These are phyloP conservation scores for Hypoxylon cercidicola DNA, from an alignment of 495 filamentous ascomycete genomes.

Conservation along the genomic window DNA sequence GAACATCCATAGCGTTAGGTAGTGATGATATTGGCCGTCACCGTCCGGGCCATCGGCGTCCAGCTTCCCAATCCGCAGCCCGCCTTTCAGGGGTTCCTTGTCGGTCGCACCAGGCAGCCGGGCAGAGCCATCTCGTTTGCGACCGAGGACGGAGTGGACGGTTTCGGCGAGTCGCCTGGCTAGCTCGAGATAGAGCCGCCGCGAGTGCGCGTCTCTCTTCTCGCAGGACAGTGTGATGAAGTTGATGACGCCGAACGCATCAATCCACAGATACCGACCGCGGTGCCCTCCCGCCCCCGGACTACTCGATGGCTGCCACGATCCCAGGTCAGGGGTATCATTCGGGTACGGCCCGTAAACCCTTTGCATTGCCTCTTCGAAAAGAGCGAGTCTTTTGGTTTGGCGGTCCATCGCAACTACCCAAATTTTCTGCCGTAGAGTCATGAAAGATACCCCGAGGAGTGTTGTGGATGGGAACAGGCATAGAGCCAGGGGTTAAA, in stretches of 20 bases:
- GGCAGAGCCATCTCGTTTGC: conserved; percentile 60
- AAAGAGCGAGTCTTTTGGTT: conserved; percentile 28
- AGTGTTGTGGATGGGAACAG: too few relatives aligned
- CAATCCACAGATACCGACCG: conserved; percentile 76
- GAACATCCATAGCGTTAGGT: conserved; percentile 78
- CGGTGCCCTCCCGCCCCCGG: conserved; percentile 67
- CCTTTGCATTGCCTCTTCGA: conserved; percentile 52
- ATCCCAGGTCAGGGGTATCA: conserved; percentile 33
- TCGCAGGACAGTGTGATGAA: conserved; percentile 69
- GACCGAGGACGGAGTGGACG: conserved; percentile 68
- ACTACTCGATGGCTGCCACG: conserved; percentile 48
- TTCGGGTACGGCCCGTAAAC: conserved; percentile 57
- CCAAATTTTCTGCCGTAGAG: too few relatives aligned
- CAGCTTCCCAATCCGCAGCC: conserved; percentile 71
- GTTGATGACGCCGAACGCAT: conserved; percentile 75
- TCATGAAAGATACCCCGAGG: background rate
- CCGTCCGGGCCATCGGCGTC: conserved; percentile 62
- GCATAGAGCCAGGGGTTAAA: too few relatives aligned
- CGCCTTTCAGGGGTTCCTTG: conserved; percentile 65
- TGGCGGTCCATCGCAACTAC: conserved; percentile 4
- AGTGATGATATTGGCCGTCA: conserved; percentile 77
- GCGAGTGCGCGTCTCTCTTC: conserved; percentile 40
- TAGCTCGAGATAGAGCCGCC: conserved; percentile 60
- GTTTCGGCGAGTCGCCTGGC: conserved; percentile 62
- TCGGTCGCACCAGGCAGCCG: conserved; percentile 66